Evolutionary conservation across 148 eudicot genomes (phyloP), one percentile per base, ranked within the genome.

Genomic region (Rhododendron molle): DNA sequence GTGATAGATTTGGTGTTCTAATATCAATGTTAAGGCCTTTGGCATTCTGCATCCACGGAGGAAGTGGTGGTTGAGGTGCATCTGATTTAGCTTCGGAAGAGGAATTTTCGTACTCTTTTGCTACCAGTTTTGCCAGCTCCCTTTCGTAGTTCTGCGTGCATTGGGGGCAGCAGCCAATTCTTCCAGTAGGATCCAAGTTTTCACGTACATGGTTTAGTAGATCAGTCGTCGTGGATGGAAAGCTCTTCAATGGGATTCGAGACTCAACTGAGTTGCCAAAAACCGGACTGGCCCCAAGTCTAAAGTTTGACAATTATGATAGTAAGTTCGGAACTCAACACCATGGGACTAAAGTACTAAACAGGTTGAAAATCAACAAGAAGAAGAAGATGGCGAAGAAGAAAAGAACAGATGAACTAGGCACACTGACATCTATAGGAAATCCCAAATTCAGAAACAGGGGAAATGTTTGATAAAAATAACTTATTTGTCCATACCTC

Each of bases 41-140:
- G 43, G 95, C 99, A 88, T 86, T 92, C 62, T 93, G 94, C 92
- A 96, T 76, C 99, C 99, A 96, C 44, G 77, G 92, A 1, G 99
- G 99, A 86, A 96, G 86, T 54, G 87, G 85, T 83, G 88, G 91
- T 71, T 67, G 80, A 84, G 83, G 74, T 10, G 89, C 69, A 52
- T 91, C 92, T 18, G 91, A 83, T 47, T 90, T 89, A 52, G 78
- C 87, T 65, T 93, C 93, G 0, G 91, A 88, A 50, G 86, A 86
- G 26, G 92, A 85, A 87, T 90, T 95, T 62, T 93, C 96, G 5
- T 83, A 38, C 36, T 90, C 94, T 83, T 74, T 85, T 14, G 92
- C 85, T 2, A 80, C 86, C 8, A 94, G 81, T 47, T 89, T 90
- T 15, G 93, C 90, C 28, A 89, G 89, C 86, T 96, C 98, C 81